Conservation (phyloP, 345 rosid species). For the Ceriops decandra region DNA sequence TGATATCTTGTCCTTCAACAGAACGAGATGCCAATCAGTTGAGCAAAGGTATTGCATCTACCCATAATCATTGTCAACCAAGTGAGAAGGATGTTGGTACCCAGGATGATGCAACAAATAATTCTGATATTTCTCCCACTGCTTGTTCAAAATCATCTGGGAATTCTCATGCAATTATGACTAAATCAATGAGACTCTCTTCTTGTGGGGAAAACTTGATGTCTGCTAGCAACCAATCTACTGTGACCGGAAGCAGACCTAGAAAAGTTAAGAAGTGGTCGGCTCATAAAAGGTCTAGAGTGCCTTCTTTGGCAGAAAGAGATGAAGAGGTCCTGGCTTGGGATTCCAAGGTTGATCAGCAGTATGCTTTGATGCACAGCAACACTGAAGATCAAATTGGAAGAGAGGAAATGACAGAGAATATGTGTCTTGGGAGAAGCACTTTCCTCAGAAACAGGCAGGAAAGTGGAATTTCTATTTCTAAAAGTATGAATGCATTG, state of each 20-base stretch:
- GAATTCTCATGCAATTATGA: constrained; percentile 20
- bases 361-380: constrained; percentile 34
- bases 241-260: constrained; percentile 29
- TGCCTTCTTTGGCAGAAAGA: constrained; percentile 31
- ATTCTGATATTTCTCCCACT: constrained; percentile 24
- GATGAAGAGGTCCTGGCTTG: constrained; percentile 36
- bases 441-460: constrained; percentile 10
- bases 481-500: constrained; percentile 28
- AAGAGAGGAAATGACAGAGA: constrained; percentile 32
- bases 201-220: constrained; percentile 34
- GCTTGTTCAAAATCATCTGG: constrained; percentile 18
- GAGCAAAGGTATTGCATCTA: constrained; percentile 25
- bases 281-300: constrained; percentile 27
- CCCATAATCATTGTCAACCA: constrained; percentile 18
- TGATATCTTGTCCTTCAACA: constrained; percentile 20
- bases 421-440: constrained; percentile 28
- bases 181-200: constrained; percentile 33
- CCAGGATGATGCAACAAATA: constrained; percentile 13
- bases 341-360: constrained; percentile 42
- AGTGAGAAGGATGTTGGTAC: constrained; percentile 30
- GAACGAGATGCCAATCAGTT: constrained; percentile 28
- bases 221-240: constrained; percentile 25
- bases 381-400: constrained; percentile 29
- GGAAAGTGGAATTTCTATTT: constrained; percentile 26
- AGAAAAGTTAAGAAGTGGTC: constrained; percentile 29